These are phyloP conservation scores for Gliomastix tumulicola DNA, from an alignment of 2,329 filamentous ascomycete genomes.

Conservation along the genomic window DNA sequence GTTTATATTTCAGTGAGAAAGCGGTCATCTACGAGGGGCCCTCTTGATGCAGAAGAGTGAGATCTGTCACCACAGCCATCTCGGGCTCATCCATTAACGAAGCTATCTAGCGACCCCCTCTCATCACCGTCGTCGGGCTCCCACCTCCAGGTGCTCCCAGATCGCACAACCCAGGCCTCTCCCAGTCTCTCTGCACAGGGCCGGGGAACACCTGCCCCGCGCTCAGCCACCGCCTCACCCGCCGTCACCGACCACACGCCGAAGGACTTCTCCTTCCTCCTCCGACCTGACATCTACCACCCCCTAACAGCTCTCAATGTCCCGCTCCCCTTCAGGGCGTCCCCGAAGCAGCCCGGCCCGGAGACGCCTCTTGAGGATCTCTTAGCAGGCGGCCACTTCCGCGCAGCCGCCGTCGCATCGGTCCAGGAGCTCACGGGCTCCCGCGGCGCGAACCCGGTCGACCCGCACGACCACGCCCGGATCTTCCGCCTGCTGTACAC, in stretches of 20 bases:
- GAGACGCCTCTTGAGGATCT: conserved; percentile 62
- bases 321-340: conserved; percentile 61
- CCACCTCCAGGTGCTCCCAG: conserved; percentile 8
- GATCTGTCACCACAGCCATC: conserved; percentile 14
- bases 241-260: conserved; percentile 19
- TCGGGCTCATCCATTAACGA: conserved; percentile 1
- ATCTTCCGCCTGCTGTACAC: conserved; percentile 78
- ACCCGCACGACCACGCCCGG: conserved; percentile 49
- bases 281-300: conserved; percentile 78
- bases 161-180: conserved; percentile 6
- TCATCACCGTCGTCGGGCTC: conserved; percentile 16
- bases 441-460: conserved; percentile 30
- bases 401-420: conserved; percentile 66
- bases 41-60: conserved; percentile 71
- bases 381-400: conserved; percentile 68
- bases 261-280: conserved; percentile 75
- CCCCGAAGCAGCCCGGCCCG: conserved; percentile 54
- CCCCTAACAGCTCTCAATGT: conserved; percentile 59
- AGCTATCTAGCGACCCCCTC: conserved; percentile 14
- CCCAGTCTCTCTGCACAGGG: conserved; percentile 4
- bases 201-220: conserved; percentile 4
- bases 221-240: conserved; percentile 16
- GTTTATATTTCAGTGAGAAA: conserved; percentile 15
- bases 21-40: conserved; percentile 70
- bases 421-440: conserved; percentile 53